Base-by-base conservation (phyloP, 345 rosid genomes). In the Eucalyptus curtisii region DNA sequence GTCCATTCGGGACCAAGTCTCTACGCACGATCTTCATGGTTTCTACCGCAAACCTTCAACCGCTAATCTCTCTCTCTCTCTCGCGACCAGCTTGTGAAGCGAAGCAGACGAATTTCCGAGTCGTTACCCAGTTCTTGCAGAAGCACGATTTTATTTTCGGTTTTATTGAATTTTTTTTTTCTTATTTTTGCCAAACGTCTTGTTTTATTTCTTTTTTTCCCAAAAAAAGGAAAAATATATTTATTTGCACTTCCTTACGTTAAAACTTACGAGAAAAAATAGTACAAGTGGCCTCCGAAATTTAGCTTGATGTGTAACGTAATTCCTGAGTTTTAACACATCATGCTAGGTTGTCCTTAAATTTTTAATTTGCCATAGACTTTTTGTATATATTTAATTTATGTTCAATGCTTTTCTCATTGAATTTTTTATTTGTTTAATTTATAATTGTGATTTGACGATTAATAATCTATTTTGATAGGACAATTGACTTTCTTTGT, bases 1-100 rank as follows among this genome's bases (percentile, higher is more conserved):
- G 95, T 49, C 99, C 98, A 48, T 94, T 86, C 49, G 89, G 91
- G 61, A 91, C 95, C 31, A 92, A 53, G 89, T 94, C 93, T 90
- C 91, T 95, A 52, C 89, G 95, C 47, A 91, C 89, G 84, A 97
- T 91, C 93, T 90, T 95, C 99, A 97, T 97, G 82, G 82, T 76
- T 76, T 40, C 82, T 47, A 0, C 22, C 49, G 42, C 71, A 33
- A 55, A 55, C 1, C 87, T 40, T 50, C 24, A 61, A 52, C 81
- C 81, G 31, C 68, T 27, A 5, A 61, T 27, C 66, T 37, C 27
- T 24, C 45, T 37, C 45, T 71, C 68, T 59, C 66, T 11, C 5
- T 5, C 15, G 4, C 71, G 1, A 64, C 1, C 47, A 20, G 42
- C 47, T 76, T 40, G 47, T 5, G 1, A 76, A 76, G 82, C 82